Evolutionary conservation across 1,139 yeast genomes (phyloP).

Genomic region (Yamadazyma songkhlaensis): DNA sequence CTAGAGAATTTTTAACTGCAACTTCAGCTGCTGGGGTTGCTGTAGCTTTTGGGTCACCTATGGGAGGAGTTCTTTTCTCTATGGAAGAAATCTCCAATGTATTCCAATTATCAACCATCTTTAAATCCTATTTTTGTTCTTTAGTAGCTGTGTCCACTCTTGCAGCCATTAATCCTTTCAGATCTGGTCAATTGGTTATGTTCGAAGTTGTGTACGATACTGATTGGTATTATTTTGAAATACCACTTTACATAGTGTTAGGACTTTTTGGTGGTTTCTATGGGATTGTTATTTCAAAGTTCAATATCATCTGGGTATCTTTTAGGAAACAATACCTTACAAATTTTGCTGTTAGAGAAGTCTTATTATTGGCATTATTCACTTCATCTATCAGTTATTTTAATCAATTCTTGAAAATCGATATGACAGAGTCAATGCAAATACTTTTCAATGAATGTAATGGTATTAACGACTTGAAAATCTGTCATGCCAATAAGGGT

Average conservation of each 20-base stretch:
- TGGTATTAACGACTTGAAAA: constrained; percentile 30
- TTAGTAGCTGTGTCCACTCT: constrained; percentile 82
- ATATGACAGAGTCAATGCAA: constrained; percentile 97
- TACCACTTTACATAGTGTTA: constrained; percentile 71
- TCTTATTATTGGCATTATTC: constrained; percentile 58
- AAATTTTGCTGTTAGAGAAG: constrained; percentile 66
- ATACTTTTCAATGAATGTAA: constrained; percentile 83
- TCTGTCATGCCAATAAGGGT: constrained; percentile 49
- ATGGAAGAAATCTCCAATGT: constrained; percentile 73
- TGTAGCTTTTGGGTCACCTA: constrained; percentile 71
- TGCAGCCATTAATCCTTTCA: constrained; percentile 77
- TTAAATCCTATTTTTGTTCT: constrained; percentile 92
- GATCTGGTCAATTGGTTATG: constrained; percentile 91
- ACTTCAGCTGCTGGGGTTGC: constrained; percentile 72
- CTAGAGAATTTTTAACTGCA: constrained; percentile 56
- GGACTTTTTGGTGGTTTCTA: constrained; percentile 92
- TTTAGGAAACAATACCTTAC: constrained; percentile 71
- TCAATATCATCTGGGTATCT: constrained; percentile 74
- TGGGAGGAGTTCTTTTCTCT: constrained; percentile 69
- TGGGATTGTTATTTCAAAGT: constrained; percentile 78
- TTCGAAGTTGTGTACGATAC: constrained; percentile 85
- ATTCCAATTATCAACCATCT: constrained; percentile 75
- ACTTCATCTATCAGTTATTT: constrained; percentile 82
- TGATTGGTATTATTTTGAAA: constrained; percentile 84
- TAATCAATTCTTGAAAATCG: constrained; percentile 74